Base-by-base conservation (phyloP, 2,329 filamentous ascomycete genomes). In the Aspergillus sp. region DNA sequence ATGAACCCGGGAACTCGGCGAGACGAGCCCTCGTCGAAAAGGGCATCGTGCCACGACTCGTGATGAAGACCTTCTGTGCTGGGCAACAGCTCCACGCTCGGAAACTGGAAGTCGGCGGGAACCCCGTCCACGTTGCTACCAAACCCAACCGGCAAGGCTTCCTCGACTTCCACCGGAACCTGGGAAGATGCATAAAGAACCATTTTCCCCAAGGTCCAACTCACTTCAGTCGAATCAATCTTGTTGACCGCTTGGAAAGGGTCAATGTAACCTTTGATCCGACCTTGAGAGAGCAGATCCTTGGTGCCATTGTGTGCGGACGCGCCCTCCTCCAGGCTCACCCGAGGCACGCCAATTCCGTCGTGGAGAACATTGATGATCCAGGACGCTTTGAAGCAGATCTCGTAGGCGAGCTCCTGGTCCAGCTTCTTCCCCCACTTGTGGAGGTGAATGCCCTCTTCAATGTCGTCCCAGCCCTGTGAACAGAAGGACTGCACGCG, bases 311-410 rank as follows among this genome's bases (percentile, higher is more conserved):
- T 96, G 53, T 42, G 40, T 5, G 6, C 19, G 2, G 19, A 42
- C 11, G 14, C 16, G 11, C 5, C 5, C n/a, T 42, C 40, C 4
- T 42, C 40, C 40, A 42, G 13, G 5, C 14, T 91, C 5, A 94
- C 79, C 47, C 92, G 83, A 4, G 95, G 95, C 47, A 99, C 86
- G 0, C 94, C 95, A 59, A 99, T 97, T 2, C 94, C 94, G 57
- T 97, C 90, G 65, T 99, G 93, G 3, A 99, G 80, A 65, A 99
- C 87, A 63, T 95, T 99, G 67, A 99, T 96, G 42, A 99, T 78
- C 94, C 95, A 99, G 4, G 91, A 94, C 0, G 94, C 92, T 71
- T 99, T 99, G 80, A 99, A 99, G 70, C 94, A 99, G 1, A 96
- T 89, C 66, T 96, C 87, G 58, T 88, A 83, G 4, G 92, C 92